Percentiles rank a stretch among this genome's conserved stretches.
phyloP scores from a whole-genome alignment of 2,329 filamentous ascomycete species.

The Clonostachys solani region DNA sequence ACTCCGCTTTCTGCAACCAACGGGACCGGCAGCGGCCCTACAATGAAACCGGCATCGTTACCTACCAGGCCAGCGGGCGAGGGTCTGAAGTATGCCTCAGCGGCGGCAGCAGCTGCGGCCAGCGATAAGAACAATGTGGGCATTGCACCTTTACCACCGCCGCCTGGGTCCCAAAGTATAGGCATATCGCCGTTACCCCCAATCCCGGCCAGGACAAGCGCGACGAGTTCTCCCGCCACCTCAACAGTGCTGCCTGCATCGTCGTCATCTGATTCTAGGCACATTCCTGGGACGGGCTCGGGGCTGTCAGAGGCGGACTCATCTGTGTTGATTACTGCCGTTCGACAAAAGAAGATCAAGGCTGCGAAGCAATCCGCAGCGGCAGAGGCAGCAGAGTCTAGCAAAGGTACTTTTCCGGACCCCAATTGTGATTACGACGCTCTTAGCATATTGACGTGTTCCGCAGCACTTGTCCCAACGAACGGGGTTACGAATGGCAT shows the following conservation, averaged over 20 bases:
- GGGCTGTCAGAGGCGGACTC: slow-evolving; percentile 1
- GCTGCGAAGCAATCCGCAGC: slow-evolving; percentile 36
- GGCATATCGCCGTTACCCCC: slow-evolving; percentile 44
- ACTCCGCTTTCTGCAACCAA: slow-evolving; percentile 60
- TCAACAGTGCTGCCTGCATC: slow-evolving; percentile 39
- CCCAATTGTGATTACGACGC: not conserved
- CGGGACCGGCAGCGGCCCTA: slow-evolving; percentile 40
- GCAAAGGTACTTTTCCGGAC: slow-evolving; percentile 33
- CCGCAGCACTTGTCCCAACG: slow-evolving; percentile 29
- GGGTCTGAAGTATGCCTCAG: slow-evolving; percentile 93
- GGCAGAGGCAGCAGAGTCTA: slow-evolving; percentile 34
- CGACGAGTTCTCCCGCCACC: slow-evolving; percentile 48
- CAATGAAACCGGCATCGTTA: slow-evolving; percentile 90
- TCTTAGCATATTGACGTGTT: slow-evolving; percentile 5
- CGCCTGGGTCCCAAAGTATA: slow-evolving; percentile 59
- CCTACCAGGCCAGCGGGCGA: slow-evolving; percentile 84
- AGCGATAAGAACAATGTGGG: slow-evolving; percentile 85
- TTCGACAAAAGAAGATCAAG: slow-evolving; percentile 33
- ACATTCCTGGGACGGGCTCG: slow-evolving; percentile 3
- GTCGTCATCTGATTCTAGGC: slow-evolving; percentile 27
- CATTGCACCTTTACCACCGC: slow-evolving; percentile 88
- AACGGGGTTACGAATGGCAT: slow-evolving; percentile 50
- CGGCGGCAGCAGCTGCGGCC: slow-evolving; percentile 87
- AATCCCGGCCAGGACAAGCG: slow-evolving; percentile 49
- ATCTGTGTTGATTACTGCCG: slow-evolving; percentile 12